Conservation (phyloP, 1,284 basidiomycete species). For the Hypsizygus ulmarius region DNA sequence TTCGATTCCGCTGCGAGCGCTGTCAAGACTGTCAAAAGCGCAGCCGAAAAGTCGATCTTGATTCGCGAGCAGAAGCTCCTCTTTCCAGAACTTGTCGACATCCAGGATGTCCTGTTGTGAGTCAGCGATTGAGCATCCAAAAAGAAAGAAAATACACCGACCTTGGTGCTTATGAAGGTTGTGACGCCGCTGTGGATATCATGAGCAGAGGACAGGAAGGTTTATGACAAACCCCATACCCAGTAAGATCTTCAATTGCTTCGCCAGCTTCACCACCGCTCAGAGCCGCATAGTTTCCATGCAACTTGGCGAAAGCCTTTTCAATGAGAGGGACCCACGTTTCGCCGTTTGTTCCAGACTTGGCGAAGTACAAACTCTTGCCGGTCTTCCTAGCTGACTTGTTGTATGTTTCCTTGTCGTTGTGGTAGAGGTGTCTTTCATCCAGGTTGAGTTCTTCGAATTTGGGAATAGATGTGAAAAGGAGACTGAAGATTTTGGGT, state of each 20-base stretch:
- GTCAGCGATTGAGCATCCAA: not conserved
- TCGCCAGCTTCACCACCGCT: slow-evolving; percentile 42
- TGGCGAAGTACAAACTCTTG: slow-evolving; percentile 50
- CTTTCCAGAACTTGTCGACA: slow-evolving; percentile 41
- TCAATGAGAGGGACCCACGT: slow-evolving; percentile 53
- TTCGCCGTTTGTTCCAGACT: slow-evolving; percentile 41
- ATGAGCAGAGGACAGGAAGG: not conserved
- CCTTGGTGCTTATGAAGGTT: not conserved
- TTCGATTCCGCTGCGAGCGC: slow-evolving; percentile 30
- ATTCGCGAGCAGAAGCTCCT: slow-evolving; percentile 43
- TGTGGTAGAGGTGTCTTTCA: slow-evolving; percentile 45
- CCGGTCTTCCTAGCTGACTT: slow-evolving; percentile 43
- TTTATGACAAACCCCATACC: slow-evolving; percentile 26
- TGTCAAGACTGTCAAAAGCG: slow-evolving; percentile 36
- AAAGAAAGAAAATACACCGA: too few species aligned
- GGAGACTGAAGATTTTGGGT: not conserved
- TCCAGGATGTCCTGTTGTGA: slow-evolving; percentile 44
- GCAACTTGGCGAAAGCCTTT: slow-evolving; percentile 56
- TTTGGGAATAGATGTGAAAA: slow-evolving; percentile 36
- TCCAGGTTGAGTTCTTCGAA: slow-evolving; percentile 42
- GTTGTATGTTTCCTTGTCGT: slow-evolving; percentile 46
- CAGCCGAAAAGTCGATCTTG: slow-evolving; percentile 51
- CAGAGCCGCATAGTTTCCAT: slow-evolving; percentile 49
- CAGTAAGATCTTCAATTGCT: slow-evolving; percentile 38
- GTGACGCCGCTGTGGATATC: slow-evolving; percentile 1